Percentiles rank a stretch among this genome's conserved stretches.
phyloP scores from a whole-genome alignment of 2,329 filamentous ascomycete genomes.

The Didymella sp. region DNA sequence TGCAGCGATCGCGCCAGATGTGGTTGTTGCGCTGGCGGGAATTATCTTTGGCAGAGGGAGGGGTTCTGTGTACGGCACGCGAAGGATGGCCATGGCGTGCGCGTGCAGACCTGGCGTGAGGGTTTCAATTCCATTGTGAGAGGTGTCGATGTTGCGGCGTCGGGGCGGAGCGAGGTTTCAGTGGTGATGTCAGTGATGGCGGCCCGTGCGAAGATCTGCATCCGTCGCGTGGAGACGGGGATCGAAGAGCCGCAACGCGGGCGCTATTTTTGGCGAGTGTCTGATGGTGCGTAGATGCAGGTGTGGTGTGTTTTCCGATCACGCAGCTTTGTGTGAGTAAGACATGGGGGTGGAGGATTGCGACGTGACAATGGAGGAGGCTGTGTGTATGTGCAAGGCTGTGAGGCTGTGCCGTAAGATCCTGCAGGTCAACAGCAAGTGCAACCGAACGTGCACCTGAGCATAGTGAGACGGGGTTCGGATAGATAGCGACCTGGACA shows the following conservation, averaged over 20 bases:
- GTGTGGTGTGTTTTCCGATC: slow-evolving; percentile 1
- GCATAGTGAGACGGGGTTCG: slow-evolving; percentile 8
- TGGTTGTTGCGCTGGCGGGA: slow-evolving; percentile 72
- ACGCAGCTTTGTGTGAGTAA: background rate
- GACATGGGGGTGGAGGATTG: slow-evolving; percentile 1
- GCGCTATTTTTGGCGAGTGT: slow-evolving; percentile 23
- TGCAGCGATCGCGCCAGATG: slow-evolving; percentile 77
- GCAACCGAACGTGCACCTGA: slow-evolving; percentile 6
- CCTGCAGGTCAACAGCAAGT: slow-evolving; percentile 1
- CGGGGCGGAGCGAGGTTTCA: slow-evolving; percentile 14
- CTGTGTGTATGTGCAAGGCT: slow-evolving; percentile 25
- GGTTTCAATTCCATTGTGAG: slow-evolving; percentile 17
- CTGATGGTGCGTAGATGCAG: background rate
- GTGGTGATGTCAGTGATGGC: slow-evolving; percentile 24
- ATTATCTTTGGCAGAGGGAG: slow-evolving; percentile 77
- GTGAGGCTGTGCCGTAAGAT: slow-evolving; percentile 21
- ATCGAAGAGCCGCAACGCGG: slow-evolving; percentile 14
- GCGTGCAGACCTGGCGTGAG: slow-evolving; percentile 1
- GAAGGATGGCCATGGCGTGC: slow-evolving; percentile 70
- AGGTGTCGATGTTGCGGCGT: slow-evolving; percentile 2
- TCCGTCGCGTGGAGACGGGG: slow-evolving; percentile 7
- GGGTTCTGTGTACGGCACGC: slow-evolving; percentile 88
- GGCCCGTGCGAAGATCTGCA: slow-evolving; percentile 15
- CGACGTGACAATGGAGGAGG: slow-evolving; percentile 8
- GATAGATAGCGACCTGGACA: slow-evolving; percentile 2